Evolutionary conservation across 23 red algal species (phyloP), one percentile per base, ranked within the genome.

Genomic region (Gracilaria gracilis): DNA sequence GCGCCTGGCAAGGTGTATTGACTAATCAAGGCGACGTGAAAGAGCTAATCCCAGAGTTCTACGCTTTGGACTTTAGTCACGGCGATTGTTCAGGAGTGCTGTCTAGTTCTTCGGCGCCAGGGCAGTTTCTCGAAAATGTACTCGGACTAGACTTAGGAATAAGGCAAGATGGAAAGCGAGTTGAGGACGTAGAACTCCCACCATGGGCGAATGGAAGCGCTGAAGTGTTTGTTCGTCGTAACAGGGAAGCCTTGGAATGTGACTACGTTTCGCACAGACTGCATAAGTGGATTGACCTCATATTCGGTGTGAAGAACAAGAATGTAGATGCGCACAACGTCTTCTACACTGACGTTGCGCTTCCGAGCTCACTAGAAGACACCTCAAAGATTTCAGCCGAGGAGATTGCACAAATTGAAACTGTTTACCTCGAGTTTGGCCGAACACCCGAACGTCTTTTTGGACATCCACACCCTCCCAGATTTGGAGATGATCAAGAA

Each of bases 41-140:
- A 66, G 95, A 97, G 64, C 82, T 92, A 14, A 94, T 97, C 84
- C 95, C 95, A 20, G 95, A 97, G 55, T 94, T 97, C 42, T 97
- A 78, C 51, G 54, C 83, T 14, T 33, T 91, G 35, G 67, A 81
- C 37, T 71, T 67, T 4, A 62, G 69, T 34, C 47, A 25, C 25
- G 59, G 61, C 4, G 79, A 57, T 49, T 72, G 70, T 36, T 86
- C 81, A 2, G 91, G 83, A 48, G 57, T 94, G 54, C 47, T 94
- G 13, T 67, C 91, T 50, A 66, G 49, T 29, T 40, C 38, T 15
- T 87, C 83, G 14, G 48, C 39, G 16, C 75, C 78, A 37, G 82
- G 75, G 2, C 75, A 90, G 77, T 92, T 93, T 90, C 81, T 90
- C 19, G 86, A 82, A 25, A 97, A 97, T 58, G 79, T 85, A 9